Evolutionary conservation across 352 stramenopile species (phyloP).

Genomic region (Globisporangium nodosum): DNA sequence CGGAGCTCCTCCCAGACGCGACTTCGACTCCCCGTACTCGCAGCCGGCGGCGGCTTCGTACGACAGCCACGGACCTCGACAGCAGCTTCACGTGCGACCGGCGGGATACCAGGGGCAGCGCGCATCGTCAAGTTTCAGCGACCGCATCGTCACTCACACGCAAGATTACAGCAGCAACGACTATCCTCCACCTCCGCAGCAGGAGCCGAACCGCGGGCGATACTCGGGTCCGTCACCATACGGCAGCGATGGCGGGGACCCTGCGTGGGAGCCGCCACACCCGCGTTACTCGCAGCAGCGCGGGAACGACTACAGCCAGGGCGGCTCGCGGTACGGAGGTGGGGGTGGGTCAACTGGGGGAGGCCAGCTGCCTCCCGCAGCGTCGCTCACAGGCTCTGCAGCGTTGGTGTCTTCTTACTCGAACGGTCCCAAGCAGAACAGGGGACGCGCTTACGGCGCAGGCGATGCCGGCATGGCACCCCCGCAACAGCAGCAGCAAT

Average conservation of each 20-base stretch:
- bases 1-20: slow-evolving; percentile 1
- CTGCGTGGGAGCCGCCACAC: neutral
- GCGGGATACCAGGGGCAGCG: slow-evolving; percentile 3
- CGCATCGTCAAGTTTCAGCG: slow-evolving; percentile 3
- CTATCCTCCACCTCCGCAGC: slow-evolving; percentile 4
- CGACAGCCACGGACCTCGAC: slow-evolving; percentile 4
- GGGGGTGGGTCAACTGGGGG: neutral
- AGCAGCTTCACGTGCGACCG: slow-evolving; percentile 9
- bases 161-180: slow-evolving; percentile 9
- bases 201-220: neutral
- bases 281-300: neutral
- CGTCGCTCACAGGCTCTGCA: slow-evolving; percentile 1
- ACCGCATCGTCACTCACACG: slow-evolving; percentile 5
- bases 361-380: neutral
- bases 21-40: slow-evolving; percentile 3
- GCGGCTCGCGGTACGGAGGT: slow-evolving; percentile 1
- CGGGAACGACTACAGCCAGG: neutral
- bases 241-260: neutral
- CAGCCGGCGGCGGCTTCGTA: neutral
- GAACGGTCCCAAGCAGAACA: slow-evolving; percentile 9
- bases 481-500: slow-evolving; percentile 8
- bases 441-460: slow-evolving; percentile 7
- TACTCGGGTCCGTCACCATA: slow-evolving; percentile 6
- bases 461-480: slow-evolving; percentile 1
- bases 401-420: slow-evolving; percentile 8